Conservation (phyloP, 139 green algal species). For the Tetradesmus obliquus region DNA sequence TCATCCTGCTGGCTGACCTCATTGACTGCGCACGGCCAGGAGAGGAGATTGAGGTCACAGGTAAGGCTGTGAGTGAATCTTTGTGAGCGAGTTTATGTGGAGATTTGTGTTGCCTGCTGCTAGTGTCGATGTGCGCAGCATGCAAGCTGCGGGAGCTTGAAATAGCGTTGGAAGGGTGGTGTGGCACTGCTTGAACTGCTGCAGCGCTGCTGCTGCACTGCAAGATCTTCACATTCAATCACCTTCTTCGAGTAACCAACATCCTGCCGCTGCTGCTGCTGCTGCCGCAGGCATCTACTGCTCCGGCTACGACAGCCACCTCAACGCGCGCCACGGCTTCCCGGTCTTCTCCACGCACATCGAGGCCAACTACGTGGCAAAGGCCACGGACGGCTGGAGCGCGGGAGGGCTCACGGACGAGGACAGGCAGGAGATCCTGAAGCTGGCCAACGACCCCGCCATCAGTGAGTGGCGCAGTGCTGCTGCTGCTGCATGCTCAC, state of each 20-base stretch:
- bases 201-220: no score
- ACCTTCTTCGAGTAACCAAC: no score
- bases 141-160: background rate
- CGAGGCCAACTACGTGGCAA: conserved; percentile 94
- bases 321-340: conserved; percentile 95
- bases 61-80: conserved; percentile 36
- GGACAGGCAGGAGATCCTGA: conserved; percentile 86
- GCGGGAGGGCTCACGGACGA: conserved; percentile 91
- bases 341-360: conserved; percentile 96
- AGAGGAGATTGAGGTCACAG: conserved; percentile 96
- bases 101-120: background rate
- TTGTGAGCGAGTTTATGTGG: background rate
- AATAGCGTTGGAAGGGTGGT: no score
- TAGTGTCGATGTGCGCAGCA: background rate
- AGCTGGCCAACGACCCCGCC: conserved; percentile 80
- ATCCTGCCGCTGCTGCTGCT: background rate
- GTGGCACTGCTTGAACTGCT: no score
- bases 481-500: background rate
- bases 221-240: no score
- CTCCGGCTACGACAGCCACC: conserved; percentile 88
- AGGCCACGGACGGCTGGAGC: conserved; percentile 83
- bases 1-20: conserved; percentile 97
- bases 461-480: conserved; percentile 67
- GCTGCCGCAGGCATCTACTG: conserved; percentile 86
- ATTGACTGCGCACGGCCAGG: conserved; percentile 95